Base-by-base conservation (phyloP, 768 basidiomycete genomes). In the Russula abietina region DNA sequence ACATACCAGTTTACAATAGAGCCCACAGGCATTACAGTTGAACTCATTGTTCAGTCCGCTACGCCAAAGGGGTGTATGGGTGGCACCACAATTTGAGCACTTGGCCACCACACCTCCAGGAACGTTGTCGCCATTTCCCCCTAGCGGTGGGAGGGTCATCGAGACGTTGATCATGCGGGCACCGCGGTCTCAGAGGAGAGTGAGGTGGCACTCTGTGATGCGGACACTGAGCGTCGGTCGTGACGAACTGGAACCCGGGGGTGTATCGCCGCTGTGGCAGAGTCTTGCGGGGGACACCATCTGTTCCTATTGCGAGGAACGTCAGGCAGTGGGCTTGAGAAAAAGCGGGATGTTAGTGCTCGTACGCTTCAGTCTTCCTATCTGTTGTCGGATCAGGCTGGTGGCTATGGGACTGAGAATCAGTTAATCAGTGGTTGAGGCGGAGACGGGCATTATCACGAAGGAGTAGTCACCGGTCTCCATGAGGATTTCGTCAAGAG, bases 1-100 rank as follows among this genome's bases (percentile, higher is more conserved):
- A 80, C 84, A 55, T 70, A 88, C 91, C 74, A 91, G 71, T 71
- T 93, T 93, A 73, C 89, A 93, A 71, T 93, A 93, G 46, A 93
- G 75, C 4, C 91, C 91, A 66, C 91, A 93, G 0, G 91, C 91
- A 68, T 93, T 93, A 71, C 91, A 93, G 68, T 93, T 93, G 61
- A 93, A 73, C 75, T 93, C 91, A 66, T 93, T 91, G 65, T 92
- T 93, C 68, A 93, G 73, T 0, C 91, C 91, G 2, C 91, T 80
- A 19, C 91, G 79, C 91, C 91, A 93, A 30, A 93, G 81, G 8
- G 91, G 91, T 0, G 91, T 93, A 66, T 91, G 90, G 28, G 28
- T 5, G 28, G 28, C 28, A 30, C 28, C 28, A 30, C 28, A 30
- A 30, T 30, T 30, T 30, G 28, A 30, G 28, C 28, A 93, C 68